phyloP scores from a whole-genome alignment of 495 filamentous ascomycete genomes.

The Trichoderma erinaceum region DNA sequence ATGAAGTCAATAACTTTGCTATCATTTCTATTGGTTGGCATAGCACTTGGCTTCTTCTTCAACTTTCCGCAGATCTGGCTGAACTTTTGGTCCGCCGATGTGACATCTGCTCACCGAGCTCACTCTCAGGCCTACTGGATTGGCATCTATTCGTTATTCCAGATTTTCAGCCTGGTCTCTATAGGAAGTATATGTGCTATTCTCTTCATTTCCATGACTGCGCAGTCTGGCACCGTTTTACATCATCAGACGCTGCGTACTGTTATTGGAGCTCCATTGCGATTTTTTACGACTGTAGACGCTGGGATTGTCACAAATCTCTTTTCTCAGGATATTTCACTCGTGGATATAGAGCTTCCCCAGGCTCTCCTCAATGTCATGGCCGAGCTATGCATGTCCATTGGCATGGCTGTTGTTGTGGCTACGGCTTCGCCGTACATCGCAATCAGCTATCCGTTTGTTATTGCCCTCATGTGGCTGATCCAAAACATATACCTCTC shows the following conservation, averaged over 20 bases:
- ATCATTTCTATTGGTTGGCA: constrained; percentile 34
- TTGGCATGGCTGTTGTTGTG: neutral
- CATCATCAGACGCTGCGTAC: neutral
- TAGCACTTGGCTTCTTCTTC: constrained; percentile 24
- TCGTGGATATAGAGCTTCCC: constrained; percentile 24
- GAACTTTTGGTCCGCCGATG: constrained; percentile 26
- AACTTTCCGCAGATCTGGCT: constrained; percentile 29
- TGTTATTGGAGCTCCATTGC: neutral
- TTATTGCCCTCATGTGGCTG: constrained; percentile 33
- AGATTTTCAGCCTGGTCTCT: constrained; percentile 14
- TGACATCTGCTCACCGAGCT: neutral
- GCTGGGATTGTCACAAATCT: neutral
- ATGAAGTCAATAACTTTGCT: constrained; percentile 42
- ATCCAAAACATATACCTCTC: constrained; percentile 53
- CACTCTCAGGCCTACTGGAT: constrained; percentile 27
- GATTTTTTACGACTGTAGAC: neutral
- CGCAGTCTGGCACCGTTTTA: neutral
- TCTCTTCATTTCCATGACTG: neutral
- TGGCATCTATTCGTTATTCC: constrained; percentile 26
- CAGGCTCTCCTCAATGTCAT: constrained; percentile 3
- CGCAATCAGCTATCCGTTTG: constrained; percentile 12
- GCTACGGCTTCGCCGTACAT: constrained; percentile 16
- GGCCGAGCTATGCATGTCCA: neutral
- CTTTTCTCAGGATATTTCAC: constrained; percentile 17
- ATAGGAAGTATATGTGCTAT: constrained; percentile 1